Percentiles rank a stretch among this genome's conserved stretches.
phyloP scores from a whole-genome alignment of 352 stramenopile species.

The Pythium chondricola region DNA sequence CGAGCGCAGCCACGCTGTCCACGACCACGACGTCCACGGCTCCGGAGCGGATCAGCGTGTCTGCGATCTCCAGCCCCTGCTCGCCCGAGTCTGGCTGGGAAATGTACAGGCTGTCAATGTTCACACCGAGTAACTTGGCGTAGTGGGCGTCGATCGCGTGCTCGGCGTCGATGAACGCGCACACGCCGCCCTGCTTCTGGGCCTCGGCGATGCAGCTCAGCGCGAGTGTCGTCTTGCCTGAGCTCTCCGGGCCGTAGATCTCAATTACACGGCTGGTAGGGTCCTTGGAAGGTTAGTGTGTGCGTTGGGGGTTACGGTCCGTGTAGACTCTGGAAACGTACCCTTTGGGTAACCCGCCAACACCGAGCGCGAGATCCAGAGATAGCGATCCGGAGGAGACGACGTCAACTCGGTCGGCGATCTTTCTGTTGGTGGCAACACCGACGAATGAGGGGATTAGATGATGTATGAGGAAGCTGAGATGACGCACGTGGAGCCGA shows the following conservation, averaged over 20 bases:
- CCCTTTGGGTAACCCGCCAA: constrained; percentile 93
- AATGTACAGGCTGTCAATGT: constrained; percentile 95
- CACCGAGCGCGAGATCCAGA: constrained; percentile 86
- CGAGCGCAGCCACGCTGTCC: constrained; percentile 96
- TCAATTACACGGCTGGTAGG: constrained; percentile 96
- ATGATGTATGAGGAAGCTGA: no score
- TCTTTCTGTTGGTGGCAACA: no score
- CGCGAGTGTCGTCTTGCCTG: constrained; percentile 97
- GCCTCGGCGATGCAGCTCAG: constrained; percentile 95
- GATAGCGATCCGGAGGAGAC: constrained; percentile 94
- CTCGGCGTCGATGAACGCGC: constrained; percentile 98
- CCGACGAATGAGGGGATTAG: no score
- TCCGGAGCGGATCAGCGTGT: constrained; percentile 94
- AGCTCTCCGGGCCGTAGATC: constrained; percentile 98
- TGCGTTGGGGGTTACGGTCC: no score
- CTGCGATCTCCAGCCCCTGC: constrained; percentile 97
- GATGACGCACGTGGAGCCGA: constrained; percentile 92
- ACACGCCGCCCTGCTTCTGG: constrained; percentile 91
- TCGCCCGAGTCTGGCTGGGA: constrained; percentile 97
- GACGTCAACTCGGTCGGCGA: constrained; percentile 87
- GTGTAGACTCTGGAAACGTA: constrained; percentile 16
- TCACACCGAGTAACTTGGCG: constrained; percentile 88
- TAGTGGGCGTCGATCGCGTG: constrained; percentile 97
- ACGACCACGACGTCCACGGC: constrained; percentile 98
- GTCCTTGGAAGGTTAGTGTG: no score